phyloP scores from a whole-genome alignment of 2,329 filamentous ascomycete species.

The Epichloe uncinata region DNA sequence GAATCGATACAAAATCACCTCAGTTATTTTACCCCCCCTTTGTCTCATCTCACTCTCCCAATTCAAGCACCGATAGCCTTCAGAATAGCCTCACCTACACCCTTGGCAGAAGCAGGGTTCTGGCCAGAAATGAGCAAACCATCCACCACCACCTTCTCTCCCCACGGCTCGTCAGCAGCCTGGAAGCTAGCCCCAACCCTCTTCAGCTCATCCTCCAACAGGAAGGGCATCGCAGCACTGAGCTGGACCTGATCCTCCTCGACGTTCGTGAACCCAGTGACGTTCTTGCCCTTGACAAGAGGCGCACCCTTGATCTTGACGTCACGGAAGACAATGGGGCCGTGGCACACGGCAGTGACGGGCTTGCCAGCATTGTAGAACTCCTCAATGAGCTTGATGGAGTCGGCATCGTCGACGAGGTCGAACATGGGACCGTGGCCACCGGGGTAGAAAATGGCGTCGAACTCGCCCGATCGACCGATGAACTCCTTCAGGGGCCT shows the following conservation, averaged over 20 bases:
- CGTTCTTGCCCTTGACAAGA: slow-evolving; percentile 41
- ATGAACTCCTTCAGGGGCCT: slow-evolving; percentile 41
- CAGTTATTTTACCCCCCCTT: no score
- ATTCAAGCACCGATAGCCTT: slow-evolving; percentile 26
- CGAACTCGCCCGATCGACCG: slow-evolving; percentile 46
- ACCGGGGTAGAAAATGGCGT: slow-evolving; percentile 45
- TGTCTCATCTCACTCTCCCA: no score
- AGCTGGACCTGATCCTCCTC: slow-evolving; percentile 34
- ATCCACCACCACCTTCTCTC: slow-evolving; percentile 34
- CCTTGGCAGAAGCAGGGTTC: slow-evolving; percentile 40
- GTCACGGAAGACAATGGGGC: slow-evolving; percentile 47
- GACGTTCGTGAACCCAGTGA: slow-evolving; percentile 51
- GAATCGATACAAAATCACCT: no score
- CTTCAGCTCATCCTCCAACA: slow-evolving; percentile 42
- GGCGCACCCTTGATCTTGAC: slow-evolving; percentile 40
- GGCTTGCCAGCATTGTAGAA: slow-evolving; percentile 49
- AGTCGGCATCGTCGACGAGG: slow-evolving; percentile 42
- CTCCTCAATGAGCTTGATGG: slow-evolving; percentile 46
- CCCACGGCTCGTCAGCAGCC: slow-evolving; percentile 39
- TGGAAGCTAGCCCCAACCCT: slow-evolving; percentile 40
- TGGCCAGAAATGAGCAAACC: slow-evolving; percentile 43
- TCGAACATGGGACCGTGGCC: slow-evolving; percentile 56
- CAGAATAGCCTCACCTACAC: slow-evolving; percentile 36
- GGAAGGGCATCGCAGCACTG: slow-evolving; percentile 42
- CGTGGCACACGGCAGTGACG: slow-evolving; percentile 56